Conservation (phyloP, 2,329 filamentous ascomycete genomes). For the Arthroderma sp. region DNA sequence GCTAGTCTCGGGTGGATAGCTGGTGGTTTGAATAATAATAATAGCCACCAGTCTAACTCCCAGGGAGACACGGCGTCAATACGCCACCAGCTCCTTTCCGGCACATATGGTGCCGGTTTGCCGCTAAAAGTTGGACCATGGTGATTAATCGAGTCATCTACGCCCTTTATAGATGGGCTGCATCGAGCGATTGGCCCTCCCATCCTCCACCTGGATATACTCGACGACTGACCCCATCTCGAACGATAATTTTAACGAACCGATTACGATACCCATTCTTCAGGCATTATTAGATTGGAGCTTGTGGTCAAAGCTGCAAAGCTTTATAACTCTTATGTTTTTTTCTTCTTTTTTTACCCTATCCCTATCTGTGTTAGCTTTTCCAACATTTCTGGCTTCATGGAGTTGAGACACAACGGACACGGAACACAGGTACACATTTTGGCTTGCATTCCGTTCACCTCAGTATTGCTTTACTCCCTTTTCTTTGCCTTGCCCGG, state of each 20-base stretch:
- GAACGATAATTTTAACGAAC: slow-evolving; percentile 22
- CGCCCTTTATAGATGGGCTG: slow-evolving; percentile 6
- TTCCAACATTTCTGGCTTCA: no score
- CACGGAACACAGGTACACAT: no score
- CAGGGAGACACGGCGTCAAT: slow-evolving; percentile 34
- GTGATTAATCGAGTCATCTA: slow-evolving; percentile 23
- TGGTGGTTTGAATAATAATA: slow-evolving; percentile 15
- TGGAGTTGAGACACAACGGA: no score
- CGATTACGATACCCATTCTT: slow-evolving; percentile 34
- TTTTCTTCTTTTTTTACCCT: no score
- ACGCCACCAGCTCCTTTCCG: slow-evolving; percentile 43
- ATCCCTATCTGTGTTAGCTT: no score
- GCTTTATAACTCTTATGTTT: no score
- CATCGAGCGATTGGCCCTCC: slow-evolving; percentile 5
- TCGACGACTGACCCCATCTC: slow-evolving; percentile 3
- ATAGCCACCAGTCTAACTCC: slow-evolving; percentile 18
- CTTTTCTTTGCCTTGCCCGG: no score
- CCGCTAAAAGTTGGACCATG: slow-evolving; percentile 45
- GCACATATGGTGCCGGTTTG: slow-evolving; percentile 41
- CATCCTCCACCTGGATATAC: not conserved
- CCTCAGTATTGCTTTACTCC: no score
- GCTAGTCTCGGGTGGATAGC: slow-evolving; percentile 68
- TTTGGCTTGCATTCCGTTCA: no score
- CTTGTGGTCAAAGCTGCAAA: no score
- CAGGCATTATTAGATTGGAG: slow-evolving; percentile 17